These are phyloP conservation scores for Coemansia aciculifera DNA, from an alignment of 192 early-diverging fungal species.

Conservation along the genomic window DNA sequence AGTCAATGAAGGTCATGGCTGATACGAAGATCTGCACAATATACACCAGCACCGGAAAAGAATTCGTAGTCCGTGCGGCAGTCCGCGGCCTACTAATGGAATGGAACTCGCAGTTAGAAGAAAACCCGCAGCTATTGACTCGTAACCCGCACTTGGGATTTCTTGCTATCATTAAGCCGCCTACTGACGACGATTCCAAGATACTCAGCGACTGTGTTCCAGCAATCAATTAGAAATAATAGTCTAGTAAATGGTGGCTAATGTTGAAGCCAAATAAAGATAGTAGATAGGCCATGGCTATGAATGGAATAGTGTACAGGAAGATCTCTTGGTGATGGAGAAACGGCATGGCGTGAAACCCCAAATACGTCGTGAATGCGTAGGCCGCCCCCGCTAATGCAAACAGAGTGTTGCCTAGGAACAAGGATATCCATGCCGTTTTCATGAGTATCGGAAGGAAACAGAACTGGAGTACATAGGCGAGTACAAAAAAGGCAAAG, in stretches of 20 bases:
- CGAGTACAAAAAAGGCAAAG: constrained; percentile 81
- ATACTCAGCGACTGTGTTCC: constrained; percentile 36
- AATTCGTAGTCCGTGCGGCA: constrained; percentile 32
- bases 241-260: constrained; percentile 68
- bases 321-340: constrained; percentile 85
- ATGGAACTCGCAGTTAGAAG: constrained; percentile 38
- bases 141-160: constrained; percentile 19
- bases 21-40: constrained; percentile 44
- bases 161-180: constrained; percentile 40
- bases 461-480: constrained; percentile 93
- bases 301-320: constrained; percentile 80
- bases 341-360: constrained; percentile 95
- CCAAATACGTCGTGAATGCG: constrained; percentile 87
- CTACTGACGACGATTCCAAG: constrained; percentile 23
- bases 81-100: constrained; percentile 45
- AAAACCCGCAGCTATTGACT: constrained; percentile 17
- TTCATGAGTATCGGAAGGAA: constrained; percentile 80
- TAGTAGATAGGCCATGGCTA: constrained; percentile 60
- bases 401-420: constrained; percentile 90
- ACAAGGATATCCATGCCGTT: constrained; percentile 75
- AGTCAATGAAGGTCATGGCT: constrained; percentile 32
- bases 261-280: constrained; percentile 78
- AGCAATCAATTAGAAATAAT: constrained; percentile 64
- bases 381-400: constrained; percentile 78
- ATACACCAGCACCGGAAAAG: constrained; percentile 13